These are phyloP conservation scores for Adansonia madagascariensis DNA, from an alignment of 441 rosid genomes.

Conservation along the genomic window DNA sequence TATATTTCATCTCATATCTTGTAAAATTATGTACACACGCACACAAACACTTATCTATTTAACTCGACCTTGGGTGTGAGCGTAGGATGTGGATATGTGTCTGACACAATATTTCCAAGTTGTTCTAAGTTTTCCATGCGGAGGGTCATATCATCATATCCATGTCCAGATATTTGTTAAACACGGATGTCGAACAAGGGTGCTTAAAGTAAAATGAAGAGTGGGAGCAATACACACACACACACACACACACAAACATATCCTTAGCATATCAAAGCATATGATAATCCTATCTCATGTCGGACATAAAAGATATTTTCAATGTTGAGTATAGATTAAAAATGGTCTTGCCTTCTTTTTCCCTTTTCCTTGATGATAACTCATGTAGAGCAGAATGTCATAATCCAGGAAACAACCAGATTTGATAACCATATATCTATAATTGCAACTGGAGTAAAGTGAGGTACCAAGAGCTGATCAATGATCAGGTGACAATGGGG, in stretches of 20 bases:
- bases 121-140: too few relatives aligned
- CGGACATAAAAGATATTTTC: background rate
- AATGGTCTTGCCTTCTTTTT: background rate
- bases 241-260: too few relatives aligned
- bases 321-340: background rate
- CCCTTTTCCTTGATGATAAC: background rate
- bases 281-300: background rate
- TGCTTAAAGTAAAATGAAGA: too few relatives aligned
- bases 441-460: background rate
- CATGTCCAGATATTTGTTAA: too few relatives aligned
- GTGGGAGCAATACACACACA: too few relatives aligned
- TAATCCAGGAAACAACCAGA: background rate
- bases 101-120: too few relatives aligned
- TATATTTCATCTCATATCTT: background rate
- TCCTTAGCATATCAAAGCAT: background rate
- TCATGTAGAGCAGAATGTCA: background rate
- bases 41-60: too few relatives aligned
- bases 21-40: background rate
- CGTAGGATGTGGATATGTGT: too few relatives aligned
- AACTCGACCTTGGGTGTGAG: background rate
- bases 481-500: background rate
- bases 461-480: background rate
- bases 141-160: too few relatives aligned
- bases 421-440: background rate
- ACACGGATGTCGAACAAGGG: too few relatives aligned